A percentile compares a stretch with the other conserved stretches of the same genome.
These are phyloP conservation scores for Lonicera japonica DNA, from an alignment of 129 eudicot species.

Conservation along the genomic window DNA sequence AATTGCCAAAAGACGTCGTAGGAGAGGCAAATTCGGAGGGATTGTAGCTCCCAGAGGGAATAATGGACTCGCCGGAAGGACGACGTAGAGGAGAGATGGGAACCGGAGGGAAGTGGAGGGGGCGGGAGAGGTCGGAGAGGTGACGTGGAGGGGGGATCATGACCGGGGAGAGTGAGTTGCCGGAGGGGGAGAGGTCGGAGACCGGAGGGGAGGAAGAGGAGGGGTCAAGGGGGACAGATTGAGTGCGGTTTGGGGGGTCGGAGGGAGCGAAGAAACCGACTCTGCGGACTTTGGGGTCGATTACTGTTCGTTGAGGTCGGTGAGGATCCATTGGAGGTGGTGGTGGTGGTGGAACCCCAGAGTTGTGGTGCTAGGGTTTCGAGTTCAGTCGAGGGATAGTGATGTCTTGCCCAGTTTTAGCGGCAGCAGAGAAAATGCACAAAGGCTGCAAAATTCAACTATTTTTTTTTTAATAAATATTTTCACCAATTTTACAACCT, in stretches of 20 bases:
- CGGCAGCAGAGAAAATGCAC: neutral
- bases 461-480: too few species aligned
- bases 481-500: neutral
- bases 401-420: too few species aligned
- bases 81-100: constrained; percentile 22
- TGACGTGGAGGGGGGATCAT: constrained; percentile 87
- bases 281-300: constrained; percentile 85
- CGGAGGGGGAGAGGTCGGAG: constrained; percentile 48
- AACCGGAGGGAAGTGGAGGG: constrained; percentile 4
- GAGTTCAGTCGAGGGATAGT: neutral
- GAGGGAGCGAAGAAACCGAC: constrained; percentile 78
- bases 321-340: constrained; percentile 55
- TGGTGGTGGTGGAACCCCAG: too few species aligned
- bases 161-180: constrained; percentile 78
- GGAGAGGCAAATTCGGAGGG: constrained; percentile 36
- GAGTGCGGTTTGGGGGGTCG: constrained; percentile 52
- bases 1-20: constrained; percentile 17
- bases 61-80: constrained; percentile 17
- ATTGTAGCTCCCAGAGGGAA: constrained; percentile 40
- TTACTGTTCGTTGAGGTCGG: constrained; percentile 56
- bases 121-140: constrained; percentile 45
- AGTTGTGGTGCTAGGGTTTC: neutral
- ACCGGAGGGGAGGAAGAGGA: constrained; percentile 38
- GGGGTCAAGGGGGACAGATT: constrained; percentile 29
- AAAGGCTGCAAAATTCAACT: neutral